Evolutionary conservation across 768 basidiomycete species (phyloP), one percentile per base, ranked within the genome.

Genomic region (Candolleomyces eurysporus): DNA sequence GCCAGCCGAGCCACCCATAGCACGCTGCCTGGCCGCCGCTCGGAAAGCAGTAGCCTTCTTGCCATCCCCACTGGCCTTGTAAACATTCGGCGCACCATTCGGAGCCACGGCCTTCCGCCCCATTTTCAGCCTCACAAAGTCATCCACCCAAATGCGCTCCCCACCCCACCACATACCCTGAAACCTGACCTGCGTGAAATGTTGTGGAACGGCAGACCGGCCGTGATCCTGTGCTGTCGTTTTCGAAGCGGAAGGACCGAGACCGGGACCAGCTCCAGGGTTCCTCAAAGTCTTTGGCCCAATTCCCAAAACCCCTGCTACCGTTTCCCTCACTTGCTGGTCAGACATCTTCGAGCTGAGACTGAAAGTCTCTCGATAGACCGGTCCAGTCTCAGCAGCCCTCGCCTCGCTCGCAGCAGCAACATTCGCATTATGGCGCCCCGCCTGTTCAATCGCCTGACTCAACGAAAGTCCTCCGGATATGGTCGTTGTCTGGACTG

Each of bases 91-190:
- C 2, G 82, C 80, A 21, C 91, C 91, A 42, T 77, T 66, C 6
- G 90, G 90, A 13, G 89, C 89, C 59, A 92, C 78, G 63, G 84
- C 84, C 39, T 79, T 75, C 43, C 91, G 82, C 1, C 86, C 82
- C 26, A 89, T 72, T 67, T 91, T 91, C 53, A 96, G 78, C 22
- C 94, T 84, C 42, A 95, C 83, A 59, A 95, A 82, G 63, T 96
- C 94, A 61, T 90, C 91, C 5, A 82, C 77, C 93, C 94, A 96
- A 57, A 95, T 91, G 32, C 91, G 82, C 68, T 95, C 94, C 1
- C 88, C 85, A 8, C 94, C 94, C 89, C 90, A 91, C 92, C 92
- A 96, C 8, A 95, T 69, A 1, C 91, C 91, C 68, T 93, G 90
- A 68, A 85, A 92, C 46, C 85, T 78, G 53, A 74, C 81, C 67